These are phyloP conservation scores for Decorospora gaudefroyi DNA, from an alignment of 2,329 filamentous ascomycete species.

Conservation along the genomic window DNA sequence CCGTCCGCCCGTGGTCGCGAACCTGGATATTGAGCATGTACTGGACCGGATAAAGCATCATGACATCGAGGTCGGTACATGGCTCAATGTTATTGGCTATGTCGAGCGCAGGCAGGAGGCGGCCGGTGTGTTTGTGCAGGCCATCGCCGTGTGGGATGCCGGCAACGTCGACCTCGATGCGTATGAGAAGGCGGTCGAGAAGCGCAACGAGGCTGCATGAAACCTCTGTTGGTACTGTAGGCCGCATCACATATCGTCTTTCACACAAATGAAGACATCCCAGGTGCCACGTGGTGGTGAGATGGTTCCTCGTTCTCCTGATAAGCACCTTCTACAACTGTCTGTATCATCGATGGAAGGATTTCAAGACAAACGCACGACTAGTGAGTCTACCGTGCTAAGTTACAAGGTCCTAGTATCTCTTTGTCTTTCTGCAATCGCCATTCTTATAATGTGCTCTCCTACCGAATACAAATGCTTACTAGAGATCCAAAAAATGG, in stretches of 20 bases:
- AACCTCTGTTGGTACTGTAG: no score
- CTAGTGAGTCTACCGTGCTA: no score
- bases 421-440: no score
- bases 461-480: no score
- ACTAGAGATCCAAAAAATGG: no score
- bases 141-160: constrained; percentile 76
- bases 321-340: constrained; percentile 4
- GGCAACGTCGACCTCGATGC: constrained; percentile 70
- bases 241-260: no score
- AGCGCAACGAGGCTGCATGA: constrained; percentile 10
- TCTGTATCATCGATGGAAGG: constrained; percentile 1
- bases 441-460: no score
- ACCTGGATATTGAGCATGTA: constrained; percentile 73
- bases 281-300: background rate
- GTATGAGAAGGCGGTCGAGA: constrained; percentile 64
- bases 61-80: constrained; percentile 73
- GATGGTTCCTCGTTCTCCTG: background rate
- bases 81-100: constrained; percentile 89
- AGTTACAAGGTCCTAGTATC: no score
- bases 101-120: constrained; percentile 49
- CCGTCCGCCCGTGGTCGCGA: constrained; percentile 52
- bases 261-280: no score
- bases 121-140: constrained; percentile 66
- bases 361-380: no score
- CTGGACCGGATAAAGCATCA: constrained; percentile 67